phyloP scores from a whole-genome alignment of 768 basidiomycete species.

The Clathrus columnatus region DNA sequence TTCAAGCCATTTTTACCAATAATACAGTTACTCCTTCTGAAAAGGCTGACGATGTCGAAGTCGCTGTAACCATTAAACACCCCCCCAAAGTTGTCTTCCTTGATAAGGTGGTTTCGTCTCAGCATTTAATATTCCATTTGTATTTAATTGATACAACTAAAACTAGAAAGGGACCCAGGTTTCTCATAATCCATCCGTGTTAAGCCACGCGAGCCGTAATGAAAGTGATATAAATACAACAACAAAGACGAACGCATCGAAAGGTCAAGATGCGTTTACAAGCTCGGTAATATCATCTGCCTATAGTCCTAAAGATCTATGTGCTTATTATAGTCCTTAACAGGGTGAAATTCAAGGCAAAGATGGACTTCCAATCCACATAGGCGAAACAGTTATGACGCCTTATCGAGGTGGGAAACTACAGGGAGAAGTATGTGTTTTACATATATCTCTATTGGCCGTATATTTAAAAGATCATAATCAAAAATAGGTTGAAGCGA shows the following conservation, averaged over 20 bases:
- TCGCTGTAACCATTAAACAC: background rate
- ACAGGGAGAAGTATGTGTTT: background rate
- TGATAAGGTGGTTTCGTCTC: background rate
- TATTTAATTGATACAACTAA: background rate
- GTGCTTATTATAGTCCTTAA: no score
- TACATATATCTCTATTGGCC: background rate
- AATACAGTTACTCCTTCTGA: background rate
- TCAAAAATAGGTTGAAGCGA: background rate
- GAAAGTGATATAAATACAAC: background rate
- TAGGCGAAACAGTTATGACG: conserved; percentile 1
- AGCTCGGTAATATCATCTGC: no score
- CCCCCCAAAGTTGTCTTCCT: conserved; percentile 4
- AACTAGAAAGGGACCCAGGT: background rate
- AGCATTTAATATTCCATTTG: background rate
- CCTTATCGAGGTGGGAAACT: background rate
- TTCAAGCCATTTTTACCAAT: background rate
- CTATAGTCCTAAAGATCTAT: no score
- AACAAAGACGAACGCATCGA: background rate
- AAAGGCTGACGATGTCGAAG: background rate
- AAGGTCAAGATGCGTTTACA: no score
- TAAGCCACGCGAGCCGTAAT: background rate
- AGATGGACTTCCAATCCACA: conserved; percentile 1
- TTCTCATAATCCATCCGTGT: background rate
- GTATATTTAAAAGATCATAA: background rate
- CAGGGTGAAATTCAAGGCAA: conserved; percentile 6